Base-by-base conservation (phyloP, 139 green algal genomes). In the Chlorella sp. region DNA sequence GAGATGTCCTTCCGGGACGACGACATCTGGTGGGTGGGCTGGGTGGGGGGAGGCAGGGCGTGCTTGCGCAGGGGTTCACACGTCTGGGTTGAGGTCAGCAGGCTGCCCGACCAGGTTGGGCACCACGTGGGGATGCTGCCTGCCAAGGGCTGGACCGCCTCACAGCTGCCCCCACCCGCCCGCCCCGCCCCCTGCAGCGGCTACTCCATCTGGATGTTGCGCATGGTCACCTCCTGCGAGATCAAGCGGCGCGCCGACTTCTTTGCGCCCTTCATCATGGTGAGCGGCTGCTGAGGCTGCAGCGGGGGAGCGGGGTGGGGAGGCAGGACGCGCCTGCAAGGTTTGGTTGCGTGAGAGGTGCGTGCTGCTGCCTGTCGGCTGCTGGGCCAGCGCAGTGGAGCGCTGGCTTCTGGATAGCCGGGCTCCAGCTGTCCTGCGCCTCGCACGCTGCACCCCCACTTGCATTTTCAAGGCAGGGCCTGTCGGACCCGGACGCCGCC, bases 181-280 rank as follows among this genome's bases (percentile, higher is more conserved):
- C 76, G 6, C 26, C 16, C 22, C 20, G 13, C 64, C 19, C 30
- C 13, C 40, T 60, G 51, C 79, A 82, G 81, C 80, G 94, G 94
- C 82, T 92, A 92, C 85, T 73, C 95, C 6, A 87, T 98, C 22
- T 95, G 96, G 87, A 84, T 96, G 70, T 83, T 98, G 89, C 90
- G 95, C 76, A 88, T 98, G 79, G 85, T 97, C 68, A 95, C 92
- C 24, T 92, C 81, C 19, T 89, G 85, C 13, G 93, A 97, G 81
- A 89, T 98, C 24, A 87, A 94, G 85, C 68, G 77, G 3, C 89
- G 93, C 0, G 74, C 91, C 43, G 94, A 97, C 41, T 93, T 94
- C 90, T 98, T 98, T 81, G 87, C 91, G 60, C 95, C 95, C 38
- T 98, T 98, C 85, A 90, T 98, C 84, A 84, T 94, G 88, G 92